phyloP scores from a whole-genome alignment of 148 eudicot genomes.

The Polygonum aviculare region DNA sequence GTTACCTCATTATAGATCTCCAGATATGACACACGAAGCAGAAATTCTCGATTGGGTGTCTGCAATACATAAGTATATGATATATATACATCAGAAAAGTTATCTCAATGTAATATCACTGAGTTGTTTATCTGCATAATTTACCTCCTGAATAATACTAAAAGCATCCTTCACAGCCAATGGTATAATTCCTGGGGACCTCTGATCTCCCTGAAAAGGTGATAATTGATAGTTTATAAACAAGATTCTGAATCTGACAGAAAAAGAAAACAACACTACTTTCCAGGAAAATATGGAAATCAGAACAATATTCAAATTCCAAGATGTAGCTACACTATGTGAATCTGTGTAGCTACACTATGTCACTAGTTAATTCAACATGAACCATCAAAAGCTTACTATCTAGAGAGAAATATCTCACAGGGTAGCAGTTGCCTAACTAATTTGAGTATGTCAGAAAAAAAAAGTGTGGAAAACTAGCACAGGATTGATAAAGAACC shows the following conservation, averaged over 20 bases:
- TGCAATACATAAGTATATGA: conserved; percentile 16
- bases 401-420: neutral
- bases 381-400: neutral
- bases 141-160: conserved; percentile 96
- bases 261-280: neutral
- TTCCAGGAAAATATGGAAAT: neutral
- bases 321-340: neutral
- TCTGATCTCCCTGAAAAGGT: conserved; percentile 77
- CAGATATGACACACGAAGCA: conserved; percentile 89
- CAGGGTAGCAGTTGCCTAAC: neutral
- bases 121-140: conserved; percentile 7
- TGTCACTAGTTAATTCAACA: neutral
- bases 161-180: conserved; percentile 99
- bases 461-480: neutral
- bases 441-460: neutral
- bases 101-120: neutral
- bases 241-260: neutral
- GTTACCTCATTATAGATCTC: conserved; percentile 96
- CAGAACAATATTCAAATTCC: neutral
- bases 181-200: conserved; percentile 98
- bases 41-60: conserved; percentile 97
- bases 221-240: neutral
- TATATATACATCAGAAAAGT: neutral
- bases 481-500: neutral
- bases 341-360: neutral